Conservation (phyloP, 805 yeast species). For the Monosporozyma servazzii region DNA sequence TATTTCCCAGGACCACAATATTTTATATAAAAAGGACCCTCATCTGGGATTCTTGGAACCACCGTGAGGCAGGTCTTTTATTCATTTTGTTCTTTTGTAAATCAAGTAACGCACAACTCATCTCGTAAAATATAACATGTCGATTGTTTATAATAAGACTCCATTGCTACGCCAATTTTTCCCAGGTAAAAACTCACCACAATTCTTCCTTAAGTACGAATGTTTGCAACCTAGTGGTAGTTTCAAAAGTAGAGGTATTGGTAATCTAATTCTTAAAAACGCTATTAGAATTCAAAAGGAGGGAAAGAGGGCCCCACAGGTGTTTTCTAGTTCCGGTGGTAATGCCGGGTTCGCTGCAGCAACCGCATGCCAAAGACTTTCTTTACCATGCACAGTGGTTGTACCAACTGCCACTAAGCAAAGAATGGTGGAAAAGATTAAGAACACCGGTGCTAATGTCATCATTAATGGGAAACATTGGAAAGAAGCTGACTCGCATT, state of each 20-base stretch:
- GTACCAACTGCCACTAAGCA: constrained; percentile 44
- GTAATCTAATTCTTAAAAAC: constrained; percentile 35
- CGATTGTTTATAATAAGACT: constrained; percentile 18
- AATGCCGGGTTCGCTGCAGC: constrained; percentile 41
- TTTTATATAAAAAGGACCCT: too few species aligned
- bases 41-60: too few species aligned
- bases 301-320: constrained; percentile 29
- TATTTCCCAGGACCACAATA: too few species aligned
- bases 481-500: constrained; percentile 43
- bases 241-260: constrained; percentile 49
- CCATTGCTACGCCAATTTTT: constrained; percentile 17
- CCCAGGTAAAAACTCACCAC: constrained; percentile 11
- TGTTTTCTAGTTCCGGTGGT: constrained; percentile 48
- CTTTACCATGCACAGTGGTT: constrained; percentile 44
- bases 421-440: constrained; percentile 35
- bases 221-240: constrained; percentile 48
- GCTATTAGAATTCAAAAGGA: constrained; percentile 24
- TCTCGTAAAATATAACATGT: constrained; percentile 4
- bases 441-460: constrained; percentile 39
- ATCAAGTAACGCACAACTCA: background rate
- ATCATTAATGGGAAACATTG: constrained; percentile 38
- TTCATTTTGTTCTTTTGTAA: too few species aligned
- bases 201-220: constrained; percentile 42
- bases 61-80: too few species aligned
- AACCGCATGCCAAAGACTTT: constrained; percentile 33